phyloP scores from a whole-genome alignment of 345 rosid species.

The Populus deltoides region DNA sequence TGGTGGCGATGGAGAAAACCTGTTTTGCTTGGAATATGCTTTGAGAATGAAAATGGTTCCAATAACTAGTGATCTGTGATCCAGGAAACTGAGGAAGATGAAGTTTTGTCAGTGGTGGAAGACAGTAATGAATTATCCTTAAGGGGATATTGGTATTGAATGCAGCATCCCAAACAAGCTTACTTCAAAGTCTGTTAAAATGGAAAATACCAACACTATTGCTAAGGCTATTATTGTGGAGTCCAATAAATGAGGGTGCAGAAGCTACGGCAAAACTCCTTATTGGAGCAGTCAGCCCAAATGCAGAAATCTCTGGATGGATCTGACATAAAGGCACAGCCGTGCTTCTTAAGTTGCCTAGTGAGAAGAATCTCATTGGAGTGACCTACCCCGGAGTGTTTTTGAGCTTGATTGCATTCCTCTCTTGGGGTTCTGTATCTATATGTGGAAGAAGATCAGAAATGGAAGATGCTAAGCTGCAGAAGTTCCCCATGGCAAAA shows the following conservation, averaged over 20 bases:
- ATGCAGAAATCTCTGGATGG: slow-evolving; percentile 40
- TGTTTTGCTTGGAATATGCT: background rate
- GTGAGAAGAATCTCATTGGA: slow-evolving; percentile 38
- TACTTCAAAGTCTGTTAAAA: slow-evolving; percentile 42
- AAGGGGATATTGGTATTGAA: slow-evolving; percentile 58
- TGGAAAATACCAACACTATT: slow-evolving; percentile 47
- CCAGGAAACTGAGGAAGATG: slow-evolving; percentile 62
- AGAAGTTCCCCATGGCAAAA: slow-evolving; percentile 21
- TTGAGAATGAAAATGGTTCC: slow-evolving; percentile 11
- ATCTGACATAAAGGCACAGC: slow-evolving; percentile 45
- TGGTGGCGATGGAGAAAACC: slow-evolving; percentile 2
- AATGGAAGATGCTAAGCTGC: slow-evolving; percentile 30
- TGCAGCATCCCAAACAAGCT: slow-evolving; percentile 47
- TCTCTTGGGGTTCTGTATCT: slow-evolving; percentile 28
- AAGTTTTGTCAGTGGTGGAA: slow-evolving; percentile 43
- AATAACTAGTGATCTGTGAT: slow-evolving; percentile 30
- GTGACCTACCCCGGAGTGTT: slow-evolving; percentile 19
- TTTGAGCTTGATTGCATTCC: slow-evolving; percentile 23
- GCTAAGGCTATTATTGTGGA: slow-evolving; percentile 67
- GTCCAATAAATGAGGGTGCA: slow-evolving; percentile 49
- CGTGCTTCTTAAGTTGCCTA: slow-evolving; percentile 61
- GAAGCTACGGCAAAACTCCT: slow-evolving; percentile 62
- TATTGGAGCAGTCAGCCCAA: slow-evolving; percentile 44
- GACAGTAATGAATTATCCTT: slow-evolving; percentile 41
- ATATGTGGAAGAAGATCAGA: slow-evolving; percentile 28